These are phyloP conservation scores for Cubamyces lactineus DNA, from an alignment of 768 basidiomycete genomes.

Conservation along the genomic window DNA sequence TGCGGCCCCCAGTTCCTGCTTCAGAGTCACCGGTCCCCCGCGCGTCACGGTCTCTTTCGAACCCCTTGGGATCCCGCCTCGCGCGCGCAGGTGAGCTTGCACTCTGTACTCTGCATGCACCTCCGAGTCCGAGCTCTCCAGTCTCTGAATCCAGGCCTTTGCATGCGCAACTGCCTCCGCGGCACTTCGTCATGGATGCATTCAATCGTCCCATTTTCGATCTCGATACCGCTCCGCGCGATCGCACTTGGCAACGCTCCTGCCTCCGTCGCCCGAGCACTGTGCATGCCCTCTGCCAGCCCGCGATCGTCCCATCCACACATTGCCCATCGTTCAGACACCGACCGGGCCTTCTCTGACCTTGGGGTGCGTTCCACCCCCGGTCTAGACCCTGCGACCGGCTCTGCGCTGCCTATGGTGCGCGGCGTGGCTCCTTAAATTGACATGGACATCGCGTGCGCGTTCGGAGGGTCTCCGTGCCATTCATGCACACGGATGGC, in stretches of 20 bases:
- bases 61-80: too few species aligned
- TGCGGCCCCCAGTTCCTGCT: not conserved
- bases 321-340: constrained; percentile 9
- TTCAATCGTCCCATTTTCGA: not conserved
- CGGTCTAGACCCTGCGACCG: constrained; percentile 14
- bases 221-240: not conserved
- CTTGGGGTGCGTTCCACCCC: constrained; percentile 18
- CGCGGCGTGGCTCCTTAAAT: not conserved
- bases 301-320: constrained; percentile 17
- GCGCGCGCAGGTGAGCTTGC: not conserved
- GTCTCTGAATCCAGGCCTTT: not conserved
- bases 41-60: not conserved
- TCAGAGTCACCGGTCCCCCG: constrained; percentile 1
- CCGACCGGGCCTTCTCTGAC: constrained; percentile 21
- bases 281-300: not conserved
- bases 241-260: constrained; percentile 10
- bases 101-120: not conserved
- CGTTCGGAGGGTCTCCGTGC: too few species aligned
- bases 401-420: not conserved
- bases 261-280: not conserved
- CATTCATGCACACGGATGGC: too few species aligned
- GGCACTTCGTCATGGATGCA: not conserved
- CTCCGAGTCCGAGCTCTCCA: not conserved
- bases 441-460: too few species aligned
- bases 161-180: constrained; percentile 3